Conservation (phyloP, 225 moss, liverwort and hornwort genomes). For the Bryum argenteum region DNA sequence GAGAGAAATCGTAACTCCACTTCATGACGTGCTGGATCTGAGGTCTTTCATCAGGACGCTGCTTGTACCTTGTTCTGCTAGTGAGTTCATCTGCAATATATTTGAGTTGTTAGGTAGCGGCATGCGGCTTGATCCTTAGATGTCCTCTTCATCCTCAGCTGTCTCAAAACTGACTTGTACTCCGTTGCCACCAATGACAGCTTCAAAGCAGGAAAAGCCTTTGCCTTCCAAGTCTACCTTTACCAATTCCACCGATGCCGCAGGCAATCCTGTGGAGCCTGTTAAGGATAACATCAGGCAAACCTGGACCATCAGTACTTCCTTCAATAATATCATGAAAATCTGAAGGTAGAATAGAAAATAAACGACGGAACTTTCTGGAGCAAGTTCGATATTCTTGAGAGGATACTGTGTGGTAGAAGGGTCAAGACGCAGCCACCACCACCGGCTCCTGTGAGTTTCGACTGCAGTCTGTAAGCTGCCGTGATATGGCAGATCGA, state of each 20-base stretch:
- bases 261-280: slow-evolving; percentile 46
- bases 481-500: slow-evolving; percentile 77
- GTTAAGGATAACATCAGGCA: slow-evolving; percentile 37
- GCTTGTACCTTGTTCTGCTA: neutral
- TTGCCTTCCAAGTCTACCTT: slow-evolving; percentile 72
- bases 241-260: slow-evolving; percentile 54
- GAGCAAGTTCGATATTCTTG: neutral
- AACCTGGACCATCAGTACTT: neutral
- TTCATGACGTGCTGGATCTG: too few relatives aligned
- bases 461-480: slow-evolving; percentile 68
- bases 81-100: too few relatives aligned
- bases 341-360: neutral
- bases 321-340: neutral
- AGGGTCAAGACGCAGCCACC: slow-evolving; percentile 99
- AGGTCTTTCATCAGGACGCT: too few relatives aligned
- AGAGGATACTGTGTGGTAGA: slow-evolving; percentile 76
- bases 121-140: neutral
- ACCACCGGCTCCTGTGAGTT: slow-evolving; percentile 97
- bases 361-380: neutral
- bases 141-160: neutral
- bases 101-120: too few relatives aligned
- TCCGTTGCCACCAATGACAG: slow-evolving; percentile 86
- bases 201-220: slow-evolving; percentile 87
- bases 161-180: slow-evolving; percentile 60
- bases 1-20: too few relatives aligned